Evolutionary conservation across 345 rosid species (phyloP).

Genomic region (Pistacia atlantica): DNA sequence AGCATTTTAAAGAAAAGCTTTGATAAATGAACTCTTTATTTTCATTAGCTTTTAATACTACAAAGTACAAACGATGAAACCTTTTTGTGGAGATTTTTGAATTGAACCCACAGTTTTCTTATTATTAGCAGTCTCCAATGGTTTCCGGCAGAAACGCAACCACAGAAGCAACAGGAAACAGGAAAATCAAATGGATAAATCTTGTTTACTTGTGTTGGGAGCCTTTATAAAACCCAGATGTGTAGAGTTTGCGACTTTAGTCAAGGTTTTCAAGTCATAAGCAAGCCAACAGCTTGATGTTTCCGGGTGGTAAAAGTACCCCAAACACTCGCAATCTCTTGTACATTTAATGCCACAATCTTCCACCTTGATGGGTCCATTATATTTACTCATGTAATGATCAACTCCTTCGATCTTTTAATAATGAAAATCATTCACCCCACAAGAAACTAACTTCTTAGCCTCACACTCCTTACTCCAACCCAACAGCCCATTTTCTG

Average conservation of each 20-base stretch:
- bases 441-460: conserved; percentile 31
- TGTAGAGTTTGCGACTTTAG: conserved; percentile 28
- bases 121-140: too few species aligned
- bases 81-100: too few species aligned
- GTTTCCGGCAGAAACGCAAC: too few species aligned
- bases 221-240: conserved; percentile 40
- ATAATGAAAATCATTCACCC: conserved; percentile 30
- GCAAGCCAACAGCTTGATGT: conserved; percentile 57
- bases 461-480: conserved; percentile 48
- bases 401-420: conserved; percentile 55
- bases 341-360: conserved; percentile 55
- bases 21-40: too few species aligned
- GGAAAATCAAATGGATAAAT: too few species aligned
- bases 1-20: too few species aligned
- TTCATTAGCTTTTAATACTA: too few species aligned
- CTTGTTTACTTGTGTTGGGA: conserved; percentile 13
- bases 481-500: conserved; percentile 35
- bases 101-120: too few species aligned
- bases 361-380: conserved; percentile 37
- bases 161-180: too few species aligned
- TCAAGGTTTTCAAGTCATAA: conserved; percentile 56
- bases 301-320: conserved; percentile 52
- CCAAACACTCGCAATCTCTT: conserved; percentile 59
- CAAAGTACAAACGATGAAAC: too few species aligned
- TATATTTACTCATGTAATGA: conserved; percentile 50